Evolutionary conservation across 2,329 filamentous ascomycete genomes (phyloP).

Genomic region (Shiraia sp.): DNA sequence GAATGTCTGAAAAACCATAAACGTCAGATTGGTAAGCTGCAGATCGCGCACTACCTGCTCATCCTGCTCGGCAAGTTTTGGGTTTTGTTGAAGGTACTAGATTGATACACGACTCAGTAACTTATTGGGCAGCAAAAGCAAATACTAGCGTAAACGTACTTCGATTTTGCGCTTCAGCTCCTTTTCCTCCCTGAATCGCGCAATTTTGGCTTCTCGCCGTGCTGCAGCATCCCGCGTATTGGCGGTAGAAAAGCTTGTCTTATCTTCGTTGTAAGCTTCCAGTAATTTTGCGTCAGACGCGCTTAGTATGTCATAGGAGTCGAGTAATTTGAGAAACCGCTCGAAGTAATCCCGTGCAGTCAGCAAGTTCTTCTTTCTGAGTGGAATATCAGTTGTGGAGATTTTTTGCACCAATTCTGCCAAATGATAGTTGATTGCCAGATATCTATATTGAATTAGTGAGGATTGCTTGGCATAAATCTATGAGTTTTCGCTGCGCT

Average conservation of each 20-base stretch:
- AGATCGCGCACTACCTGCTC: conserved; percentile 82
- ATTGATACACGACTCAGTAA: conserved; percentile 22
- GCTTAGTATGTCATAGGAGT: conserved; percentile 75
- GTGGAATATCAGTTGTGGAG: conserved; percentile 57
- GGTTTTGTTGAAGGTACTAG: conserved; percentile 63
- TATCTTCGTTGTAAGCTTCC: conserved; percentile 72
- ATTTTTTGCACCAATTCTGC: conserved; percentile 78
- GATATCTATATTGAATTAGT: conserved; percentile 56
- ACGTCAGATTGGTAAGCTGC: conserved; percentile 74
- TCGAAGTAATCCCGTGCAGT: conserved; percentile 74
- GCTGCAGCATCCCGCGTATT: conserved; percentile 68
- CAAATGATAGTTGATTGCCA: conserved; percentile 75
- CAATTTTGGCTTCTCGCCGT: conserved; percentile 81
- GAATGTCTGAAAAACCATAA: conserved; percentile 78
- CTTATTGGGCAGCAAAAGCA: conserved; percentile 12
- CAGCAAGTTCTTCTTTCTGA: conserved; percentile 62
- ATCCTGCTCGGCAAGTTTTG: conserved; percentile 68
- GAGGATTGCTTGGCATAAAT: conserved; percentile 10
- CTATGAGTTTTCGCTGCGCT: conserved; percentile 1
- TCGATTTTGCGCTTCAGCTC: conserved; percentile 82
- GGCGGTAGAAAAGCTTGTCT: conserved; percentile 72
- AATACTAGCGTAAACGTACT: conserved; percentile 45
- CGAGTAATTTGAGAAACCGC: conserved; percentile 73
- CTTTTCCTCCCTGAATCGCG: conserved; percentile 82
- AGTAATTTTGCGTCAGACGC: conserved; percentile 69